Base-by-base conservation (phyloP, 768 basidiomycete species). In the Calocera cornea region DNA sequence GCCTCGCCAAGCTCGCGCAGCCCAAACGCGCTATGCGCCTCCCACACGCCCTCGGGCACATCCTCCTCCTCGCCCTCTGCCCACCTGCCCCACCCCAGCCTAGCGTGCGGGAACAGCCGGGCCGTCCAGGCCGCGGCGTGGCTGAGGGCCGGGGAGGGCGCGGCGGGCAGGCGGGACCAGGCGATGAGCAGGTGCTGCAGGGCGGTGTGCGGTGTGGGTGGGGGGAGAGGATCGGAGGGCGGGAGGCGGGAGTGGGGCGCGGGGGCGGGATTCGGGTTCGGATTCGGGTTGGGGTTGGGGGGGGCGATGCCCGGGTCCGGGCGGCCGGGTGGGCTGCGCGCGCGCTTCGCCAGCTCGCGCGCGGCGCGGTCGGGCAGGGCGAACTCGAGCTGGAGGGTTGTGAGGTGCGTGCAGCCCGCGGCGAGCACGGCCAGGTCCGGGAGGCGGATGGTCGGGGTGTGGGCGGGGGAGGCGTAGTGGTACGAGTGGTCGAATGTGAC, bases 401-500 rank as follows among this genome's bases (percentile, higher is more conserved):
- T 2, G 31, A 60, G 54, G 14, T 60, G 8, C 27, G 2, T 27
- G 22, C 54, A 60, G 11, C 54, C 54, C 2, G 24, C 16, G 11
- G 54, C 54, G 27, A 60, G 54, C 54, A 19, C 5, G 5, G 27
- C 54, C 54, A 60, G 31, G 31, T 60, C 54, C 10, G 14, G 14
- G 54, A 60, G 54, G 54, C 5, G 2, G 54, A 60, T 60, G 2
- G 10, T 2, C 10, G 54, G 54, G 14, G 24, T 19, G 22, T 60
- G 54, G 7, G 11, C 27, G 54, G 16, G 54, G 16, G 54, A 60
- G 27, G 31, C 2, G 31, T 60, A 60, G 54, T 60, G 54, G 31
- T 29, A 60, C 54, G 54, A 60, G 54, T 60, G 31, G 54, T 60
- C 54, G 31, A 60, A 60, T 11, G 54, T 60, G 2, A 60, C 54